Evolutionary conservation across 495 filamentous ascomycete species (phyloP), one percentile per base, ranked within the genome.

Genomic region (Penicillium simplicissimum): DNA sequence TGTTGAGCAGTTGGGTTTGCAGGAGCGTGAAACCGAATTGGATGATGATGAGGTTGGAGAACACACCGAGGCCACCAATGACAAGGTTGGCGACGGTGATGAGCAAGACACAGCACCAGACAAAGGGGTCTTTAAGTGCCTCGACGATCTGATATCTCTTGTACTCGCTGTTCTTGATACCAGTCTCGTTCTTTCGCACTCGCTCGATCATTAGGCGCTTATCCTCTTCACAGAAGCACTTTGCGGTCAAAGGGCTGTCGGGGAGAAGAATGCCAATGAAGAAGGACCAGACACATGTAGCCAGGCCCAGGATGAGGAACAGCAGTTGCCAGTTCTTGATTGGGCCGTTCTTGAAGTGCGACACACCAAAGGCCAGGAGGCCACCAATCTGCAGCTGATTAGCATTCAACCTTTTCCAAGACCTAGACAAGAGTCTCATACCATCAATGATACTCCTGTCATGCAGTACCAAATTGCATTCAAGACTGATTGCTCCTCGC

Each of bases 121-220:
- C 75, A 48, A 77, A 72, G 0, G 80, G 81, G 60, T 84, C 68
- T 3, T 38, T 57, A 15, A 85, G 61, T 8, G 76, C 73, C 59
- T 84, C 82, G 21, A 69, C 60, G 28, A 79, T 69, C 51, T 87
- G 84, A 13, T 81, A 73, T 61, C 65, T 75, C 54, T 84, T 82
- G 58, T 80, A 86, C n/a, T 69, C 64, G 57, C 79, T 81, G 55
- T 85, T 85, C 45, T 81, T 74, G 8, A 86, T 74, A 47, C 84
- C 84, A 21, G 82, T 81, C 57, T 85, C 74, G 52, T 87, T 85
- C 8, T 73, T 66, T 7, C 80, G 75, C 25, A 85, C 77, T 17
- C 83, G 75, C 67, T 86, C 81, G 17, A 87, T 71, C 40, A 77
- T 76, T 52, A 83, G 70, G 11, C 76, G 57, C 19, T 74, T 76